A percentile compares a stretch with the other conserved stretches of the same genome.
These are phyloP conservation scores for Pelomyxa schiedti DNA, from an alignment of 78 protist species.

Conservation along the genomic window DNA sequence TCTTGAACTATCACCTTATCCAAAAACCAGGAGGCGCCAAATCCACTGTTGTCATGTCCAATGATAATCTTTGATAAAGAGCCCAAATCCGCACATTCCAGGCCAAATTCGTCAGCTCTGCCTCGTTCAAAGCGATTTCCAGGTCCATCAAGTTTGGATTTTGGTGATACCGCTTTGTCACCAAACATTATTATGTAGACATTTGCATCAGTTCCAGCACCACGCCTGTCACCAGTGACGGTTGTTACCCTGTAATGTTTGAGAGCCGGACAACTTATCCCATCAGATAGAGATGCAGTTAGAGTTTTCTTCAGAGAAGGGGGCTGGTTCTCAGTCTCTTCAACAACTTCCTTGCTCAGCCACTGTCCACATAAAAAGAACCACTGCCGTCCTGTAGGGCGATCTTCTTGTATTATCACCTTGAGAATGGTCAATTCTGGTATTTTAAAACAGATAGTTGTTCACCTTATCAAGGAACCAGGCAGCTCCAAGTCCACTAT, in stretches of 20 bases:
- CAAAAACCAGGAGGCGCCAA: neutral
- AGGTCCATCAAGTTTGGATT: too few species aligned
- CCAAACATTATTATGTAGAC: too few species aligned
- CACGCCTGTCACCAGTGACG: neutral
- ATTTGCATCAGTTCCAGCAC: conserved; percentile 10
- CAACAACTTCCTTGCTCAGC: neutral
- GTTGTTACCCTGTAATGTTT: too few species aligned
- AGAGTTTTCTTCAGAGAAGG: neutral
- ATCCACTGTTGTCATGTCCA: too few species aligned
- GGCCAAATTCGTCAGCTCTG: too few species aligned
- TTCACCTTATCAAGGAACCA: neutral
- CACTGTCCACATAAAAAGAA: neutral
- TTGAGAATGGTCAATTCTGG: neutral
- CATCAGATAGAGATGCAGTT: too few species aligned
- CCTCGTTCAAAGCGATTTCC: too few species aligned
- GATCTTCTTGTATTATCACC: neutral
- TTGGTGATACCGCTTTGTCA: too few species aligned
- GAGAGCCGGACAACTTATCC: too few species aligned
- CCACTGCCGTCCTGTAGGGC: too few species aligned
- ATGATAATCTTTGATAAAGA: too few species aligned
- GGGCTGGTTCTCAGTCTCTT: neutral
- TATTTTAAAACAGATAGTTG: neutral
- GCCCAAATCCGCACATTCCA: too few species aligned
- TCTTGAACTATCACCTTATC: neutral
- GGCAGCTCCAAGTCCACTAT: neutral